These are phyloP conservation scores for Solanum clarkiae DNA, from an alignment of 257 asterid genomes.

Conservation along the genomic window DNA sequence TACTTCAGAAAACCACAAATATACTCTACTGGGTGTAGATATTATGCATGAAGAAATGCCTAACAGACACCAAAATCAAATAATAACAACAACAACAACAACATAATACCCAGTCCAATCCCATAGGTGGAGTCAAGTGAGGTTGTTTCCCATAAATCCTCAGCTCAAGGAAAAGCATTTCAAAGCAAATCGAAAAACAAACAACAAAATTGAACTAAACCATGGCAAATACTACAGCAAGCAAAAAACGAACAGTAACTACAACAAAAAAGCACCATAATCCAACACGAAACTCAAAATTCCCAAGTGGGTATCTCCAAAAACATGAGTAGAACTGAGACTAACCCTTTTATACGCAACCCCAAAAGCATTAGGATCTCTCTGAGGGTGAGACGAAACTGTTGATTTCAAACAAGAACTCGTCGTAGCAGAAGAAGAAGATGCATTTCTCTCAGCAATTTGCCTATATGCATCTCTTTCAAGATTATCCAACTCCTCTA, in stretches of 20 bases:
- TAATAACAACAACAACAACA: background rate
- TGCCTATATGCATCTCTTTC: constrained; percentile 64
- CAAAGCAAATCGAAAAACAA: background rate
- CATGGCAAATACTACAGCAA: background rate
- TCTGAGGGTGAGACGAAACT: background rate
- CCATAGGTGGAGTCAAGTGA: background rate
- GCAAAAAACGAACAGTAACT: background rate
- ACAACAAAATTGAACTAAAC: background rate
- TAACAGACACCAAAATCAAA: background rate
- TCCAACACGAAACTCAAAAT: background rate
- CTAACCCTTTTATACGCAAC: background rate
- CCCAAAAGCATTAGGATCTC: background rate
- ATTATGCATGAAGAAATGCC: background rate
- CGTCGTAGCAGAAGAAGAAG: constrained; percentile 36
- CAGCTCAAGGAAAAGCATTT: background rate
- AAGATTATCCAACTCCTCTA: constrained; percentile 58
- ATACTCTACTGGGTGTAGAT: background rate
- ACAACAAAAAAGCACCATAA: background rate
- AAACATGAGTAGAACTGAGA: background rate
- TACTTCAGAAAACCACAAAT: no score
- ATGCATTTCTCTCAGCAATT: constrained; percentile 51
- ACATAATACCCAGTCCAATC: background rate
- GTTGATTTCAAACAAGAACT: background rate
- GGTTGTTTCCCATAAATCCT: background rate
- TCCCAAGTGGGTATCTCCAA: background rate